Evolutionary conservation across 371 early-diverging fungal genomes (phyloP).

Genomic region (Parasitella parasitica): DNA sequence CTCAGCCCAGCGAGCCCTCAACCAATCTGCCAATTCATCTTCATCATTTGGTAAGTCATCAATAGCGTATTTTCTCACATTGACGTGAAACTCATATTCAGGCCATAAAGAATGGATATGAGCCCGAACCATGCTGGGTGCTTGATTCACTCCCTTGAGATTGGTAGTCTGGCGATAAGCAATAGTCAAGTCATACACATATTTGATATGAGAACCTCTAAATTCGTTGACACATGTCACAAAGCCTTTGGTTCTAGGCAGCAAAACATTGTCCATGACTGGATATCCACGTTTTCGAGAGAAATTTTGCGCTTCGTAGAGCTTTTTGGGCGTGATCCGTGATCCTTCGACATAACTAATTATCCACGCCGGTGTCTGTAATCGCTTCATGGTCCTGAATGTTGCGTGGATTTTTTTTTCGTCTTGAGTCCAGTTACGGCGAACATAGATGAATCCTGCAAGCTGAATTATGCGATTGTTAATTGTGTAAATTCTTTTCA

Average conservation of each 20-base stretch:
- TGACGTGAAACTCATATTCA: constrained; percentile 72
- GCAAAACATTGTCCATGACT: constrained; percentile 66
- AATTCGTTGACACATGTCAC: constrained; percentile 63
- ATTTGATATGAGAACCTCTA: constrained; percentile 62
- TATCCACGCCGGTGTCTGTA: constrained; percentile 71
- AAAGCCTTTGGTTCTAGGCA: constrained; percentile 85
- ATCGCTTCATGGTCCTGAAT: constrained; percentile 56
- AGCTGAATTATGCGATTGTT: too few species aligned
- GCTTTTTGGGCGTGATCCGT: constrained; percentile 60
- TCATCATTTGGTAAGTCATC: constrained; percentile 63
- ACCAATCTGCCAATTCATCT: constrained; percentile 58
- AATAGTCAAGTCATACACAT: constrained; percentile 69
- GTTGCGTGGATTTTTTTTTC: constrained; percentile 58
- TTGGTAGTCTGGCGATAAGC: constrained; percentile 51
- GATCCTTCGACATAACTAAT: constrained; percentile 76
- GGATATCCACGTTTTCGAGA: constrained; percentile 56
- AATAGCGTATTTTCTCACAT: constrained; percentile 58
- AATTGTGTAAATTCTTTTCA: too few species aligned
- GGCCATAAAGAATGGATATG: constrained; percentile 54
- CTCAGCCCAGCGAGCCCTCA: constrained; percentile 60
- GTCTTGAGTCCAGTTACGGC: constrained; percentile 69
- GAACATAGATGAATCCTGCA: constrained; percentile 71
- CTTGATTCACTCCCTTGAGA: constrained; percentile 42
- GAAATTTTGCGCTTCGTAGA: constrained; percentile 64
- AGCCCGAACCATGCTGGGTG: constrained; percentile 63